Evolutionary conservation across 1,284 basidiomycete species (phyloP).

Genomic region (Megacollybia platyphylla): DNA sequence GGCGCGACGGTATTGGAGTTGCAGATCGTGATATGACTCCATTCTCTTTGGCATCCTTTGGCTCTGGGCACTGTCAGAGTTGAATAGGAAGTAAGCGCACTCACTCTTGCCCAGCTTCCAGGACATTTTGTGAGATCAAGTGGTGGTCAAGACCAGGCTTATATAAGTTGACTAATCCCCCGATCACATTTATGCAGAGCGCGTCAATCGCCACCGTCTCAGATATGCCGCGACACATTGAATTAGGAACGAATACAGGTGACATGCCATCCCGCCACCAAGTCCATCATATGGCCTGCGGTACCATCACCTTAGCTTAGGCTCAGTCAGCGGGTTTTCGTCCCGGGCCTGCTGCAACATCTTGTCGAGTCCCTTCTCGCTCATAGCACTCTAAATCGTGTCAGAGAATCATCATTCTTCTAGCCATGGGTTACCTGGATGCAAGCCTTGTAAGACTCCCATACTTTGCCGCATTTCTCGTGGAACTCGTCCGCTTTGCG

Average conservation of each 20-base stretch:
- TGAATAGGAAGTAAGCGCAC: not conserved
- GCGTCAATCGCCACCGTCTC: no score
- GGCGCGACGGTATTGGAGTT: slow-evolving; percentile 62
- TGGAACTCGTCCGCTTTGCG: slow-evolving; percentile 75
- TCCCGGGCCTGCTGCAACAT: slow-evolving; percentile 71
- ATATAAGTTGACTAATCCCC: no score
- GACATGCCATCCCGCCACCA: no score
- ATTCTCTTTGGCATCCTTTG: slow-evolving; percentile 56
- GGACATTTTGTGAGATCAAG: slow-evolving; percentile 6
- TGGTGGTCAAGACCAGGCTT: slow-evolving; percentile 4
- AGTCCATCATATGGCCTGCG: no score
- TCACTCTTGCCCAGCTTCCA: slow-evolving; percentile 8
- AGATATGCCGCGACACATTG: no score
- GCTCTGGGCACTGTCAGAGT: slow-evolving; percentile 23
- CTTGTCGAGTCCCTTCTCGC: slow-evolving; percentile 63
- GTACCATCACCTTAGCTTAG: slow-evolving; percentile 8
- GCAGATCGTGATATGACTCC: slow-evolving; percentile 57
- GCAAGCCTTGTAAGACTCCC: slow-evolving; percentile 70
- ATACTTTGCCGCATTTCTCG: slow-evolving; percentile 68
- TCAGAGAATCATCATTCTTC: not conserved
- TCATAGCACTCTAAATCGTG: slow-evolving; percentile 62
- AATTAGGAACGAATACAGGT: no score
- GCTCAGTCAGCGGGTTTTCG: slow-evolving; percentile 66
- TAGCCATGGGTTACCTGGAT: slow-evolving; percentile 36
- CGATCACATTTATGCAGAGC: no score